Conservation (phyloP, 2,329 filamentous ascomycete species). For the Diaporthe sp. region DNA sequence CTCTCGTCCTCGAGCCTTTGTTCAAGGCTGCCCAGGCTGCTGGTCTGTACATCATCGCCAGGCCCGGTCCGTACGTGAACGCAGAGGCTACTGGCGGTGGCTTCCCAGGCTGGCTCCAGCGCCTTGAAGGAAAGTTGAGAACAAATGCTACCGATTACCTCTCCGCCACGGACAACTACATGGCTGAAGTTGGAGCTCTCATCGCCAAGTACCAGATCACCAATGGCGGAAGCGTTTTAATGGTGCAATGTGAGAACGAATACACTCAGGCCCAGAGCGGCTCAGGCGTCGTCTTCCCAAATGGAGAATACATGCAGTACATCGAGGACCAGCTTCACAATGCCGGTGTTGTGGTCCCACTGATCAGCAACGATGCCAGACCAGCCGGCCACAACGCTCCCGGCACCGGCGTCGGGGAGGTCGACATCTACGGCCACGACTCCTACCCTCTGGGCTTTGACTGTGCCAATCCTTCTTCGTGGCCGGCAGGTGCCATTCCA, state of each 20-base stretch:
- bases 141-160: constrained; percentile 70
- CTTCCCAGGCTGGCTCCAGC: constrained; percentile 79
- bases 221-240: constrained; percentile 78
- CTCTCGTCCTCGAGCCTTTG: constrained; percentile 78
- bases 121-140: constrained; percentile 69
- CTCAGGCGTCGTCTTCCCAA: constrained; percentile 68
- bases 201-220: constrained; percentile 80
- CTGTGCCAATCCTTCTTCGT: constrained; percentile 71
- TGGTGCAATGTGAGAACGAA: constrained; percentile 80
- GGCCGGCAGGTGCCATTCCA: constrained; percentile 70
- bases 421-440: constrained; percentile 75
- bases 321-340: constrained; percentile 78
- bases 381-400: constrained; percentile 73
- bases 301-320: constrained; percentile 77
- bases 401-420: constrained; percentile 63
- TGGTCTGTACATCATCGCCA: constrained; percentile 78
- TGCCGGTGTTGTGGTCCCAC: constrained; percentile 79
- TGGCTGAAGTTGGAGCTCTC: constrained; percentile 67
- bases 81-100: constrained; percentile 78
- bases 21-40: constrained; percentile 76
- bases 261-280: constrained; percentile 61
- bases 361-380: constrained; percentile 82
- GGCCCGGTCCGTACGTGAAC: constrained; percentile 41
- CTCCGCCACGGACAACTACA: constrained; percentile 73
- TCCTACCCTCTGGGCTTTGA: constrained; percentile 74